Evolutionary conservation across 768 basidiomycete species (phyloP).

Genomic region (Imleria badia): DNA sequence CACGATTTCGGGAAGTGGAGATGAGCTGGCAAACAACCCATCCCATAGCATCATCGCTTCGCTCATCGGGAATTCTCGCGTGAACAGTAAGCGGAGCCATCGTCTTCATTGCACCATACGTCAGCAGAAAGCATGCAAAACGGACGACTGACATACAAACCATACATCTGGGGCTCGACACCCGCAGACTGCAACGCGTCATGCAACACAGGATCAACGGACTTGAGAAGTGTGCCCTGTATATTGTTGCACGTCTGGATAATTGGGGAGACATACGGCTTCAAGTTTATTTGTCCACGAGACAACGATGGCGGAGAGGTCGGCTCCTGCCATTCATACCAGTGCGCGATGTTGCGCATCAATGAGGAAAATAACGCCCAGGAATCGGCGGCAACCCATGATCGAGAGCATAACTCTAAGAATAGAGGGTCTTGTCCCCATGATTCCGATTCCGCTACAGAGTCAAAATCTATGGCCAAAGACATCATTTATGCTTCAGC

Average conservation of each 20-base stretch:
- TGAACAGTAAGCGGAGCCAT: conserved; percentile 92
- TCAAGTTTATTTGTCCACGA: conserved; percentile 45
- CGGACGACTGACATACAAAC: conserved; percentile 62
- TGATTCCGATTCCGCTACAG: conserved; percentile 43
- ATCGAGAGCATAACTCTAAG: conserved; percentile 60
- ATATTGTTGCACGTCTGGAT: conserved; percentile 79
- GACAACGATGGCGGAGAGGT: conserved; percentile 26
- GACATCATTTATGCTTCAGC: conserved; percentile 26
- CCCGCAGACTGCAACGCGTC: conserved; percentile 72
- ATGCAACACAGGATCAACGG: conserved; percentile 79
- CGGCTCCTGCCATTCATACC: conserved; percentile 73
- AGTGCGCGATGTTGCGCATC: conserved; percentile 77
- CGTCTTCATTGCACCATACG: conserved; percentile 51
- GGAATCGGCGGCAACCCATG: conserved; percentile 82
- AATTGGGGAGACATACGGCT: conserved; percentile 80
- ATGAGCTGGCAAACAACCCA: conserved; percentile 80
- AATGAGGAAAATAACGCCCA: conserved; percentile 79
- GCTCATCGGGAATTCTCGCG: conserved; percentile 81
- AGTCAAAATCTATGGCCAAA: conserved; percentile 69
- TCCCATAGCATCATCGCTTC: conserved; percentile 95
- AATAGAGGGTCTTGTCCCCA: conserved; percentile 39
- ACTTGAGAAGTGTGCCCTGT: conserved; percentile 69
- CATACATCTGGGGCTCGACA: conserved; percentile 96
- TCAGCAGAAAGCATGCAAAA: conserved; percentile 13
- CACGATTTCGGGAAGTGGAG: conserved; percentile 72